Percentiles rank a stretch among this genome's conserved stretches.
These are phyloP conservation scores for Ramularia collo-cygni DNA, from an alignment of 2,329 filamentous ascomycete genomes.

Conservation along the genomic window DNA sequence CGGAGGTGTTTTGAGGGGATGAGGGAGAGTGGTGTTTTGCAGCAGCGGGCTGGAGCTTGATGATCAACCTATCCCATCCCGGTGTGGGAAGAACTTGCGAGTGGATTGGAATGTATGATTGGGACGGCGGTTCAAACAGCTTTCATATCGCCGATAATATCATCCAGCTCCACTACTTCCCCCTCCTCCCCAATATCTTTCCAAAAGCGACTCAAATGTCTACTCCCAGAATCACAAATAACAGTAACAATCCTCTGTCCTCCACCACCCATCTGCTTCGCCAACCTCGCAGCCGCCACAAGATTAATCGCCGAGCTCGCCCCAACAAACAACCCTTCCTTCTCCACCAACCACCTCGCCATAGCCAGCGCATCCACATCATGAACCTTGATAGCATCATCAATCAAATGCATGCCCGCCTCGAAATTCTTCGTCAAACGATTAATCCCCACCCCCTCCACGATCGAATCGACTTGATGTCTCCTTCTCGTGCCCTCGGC, in stretches of 20 bases:
- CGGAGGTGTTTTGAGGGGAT: constrained; percentile 57
- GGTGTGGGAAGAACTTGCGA: too few species aligned
- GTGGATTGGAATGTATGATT: too few species aligned
- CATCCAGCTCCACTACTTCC: constrained; percentile 44
- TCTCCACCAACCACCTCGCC: constrained; percentile 94
- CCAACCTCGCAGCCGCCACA: constrained; percentile 66
- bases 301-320: constrained; percentile 97
- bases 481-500: constrained; percentile 82
- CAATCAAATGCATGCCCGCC: constrained; percentile 73
- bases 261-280: constrained; percentile 49
- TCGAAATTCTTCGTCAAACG: constrained; percentile 92
- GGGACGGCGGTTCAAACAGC: too few species aligned
- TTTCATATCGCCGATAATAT: constrained; percentile 34
- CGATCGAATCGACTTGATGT: constrained; percentile 89
- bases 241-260: constrained; percentile 65
- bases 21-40: constrained; percentile 22
- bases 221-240: constrained; percentile 68
- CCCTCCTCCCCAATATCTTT: constrained; percentile 54
- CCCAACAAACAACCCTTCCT: constrained; percentile 89
- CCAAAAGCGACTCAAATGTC: constrained; percentile 83
- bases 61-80: too few species aligned
- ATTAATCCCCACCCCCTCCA: constrained; percentile 94
- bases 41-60: constrained; percentile 8
- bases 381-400: constrained; percentile 81
- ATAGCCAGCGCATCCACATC: constrained; percentile 86